These are phyloP conservation scores for Trametes elegans DNA, from an alignment of 768 basidiomycete genomes.

Conservation along the genomic window DNA sequence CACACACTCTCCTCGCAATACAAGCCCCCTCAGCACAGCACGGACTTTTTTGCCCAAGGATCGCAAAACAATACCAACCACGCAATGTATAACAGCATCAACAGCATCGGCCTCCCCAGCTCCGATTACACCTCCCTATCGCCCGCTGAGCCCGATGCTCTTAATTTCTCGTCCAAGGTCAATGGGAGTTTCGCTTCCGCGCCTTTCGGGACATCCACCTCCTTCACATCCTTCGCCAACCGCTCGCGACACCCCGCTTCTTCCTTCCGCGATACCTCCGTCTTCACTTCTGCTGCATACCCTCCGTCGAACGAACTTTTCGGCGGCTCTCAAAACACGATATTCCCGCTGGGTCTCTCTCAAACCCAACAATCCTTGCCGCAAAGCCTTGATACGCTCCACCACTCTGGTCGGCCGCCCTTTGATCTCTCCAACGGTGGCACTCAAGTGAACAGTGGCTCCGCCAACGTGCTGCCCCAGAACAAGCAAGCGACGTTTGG, in stretches of 20 bases:
- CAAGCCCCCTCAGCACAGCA: conserved; percentile 33
- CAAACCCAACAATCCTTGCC: conserved; percentile 32
- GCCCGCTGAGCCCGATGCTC: conserved; percentile 32
- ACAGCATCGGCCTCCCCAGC: conserved; percentile 34
- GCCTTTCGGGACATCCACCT: conserved; percentile 35
- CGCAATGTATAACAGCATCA: conserved; percentile 44
- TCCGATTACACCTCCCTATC: conserved; percentile 37
- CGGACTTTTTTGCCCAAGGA: conserved; percentile 31
- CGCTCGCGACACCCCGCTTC: conserved; percentile 37
- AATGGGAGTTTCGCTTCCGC: conserved; percentile 35
- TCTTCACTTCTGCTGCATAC: conserved; percentile 26
- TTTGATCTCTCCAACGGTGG: conserved; percentile 35
- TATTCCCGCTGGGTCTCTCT: conserved; percentile 35
- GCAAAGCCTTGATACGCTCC: conserved; percentile 14
- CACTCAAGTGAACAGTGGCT: conserved; percentile 16
- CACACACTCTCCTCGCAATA: conserved; percentile 33
- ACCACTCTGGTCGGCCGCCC: conserved; percentile 29
- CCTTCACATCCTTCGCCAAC: conserved; percentile 31
- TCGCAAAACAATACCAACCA: conserved; percentile 31
- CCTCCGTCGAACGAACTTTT: conserved; percentile 25
- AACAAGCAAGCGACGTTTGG: conserved; percentile 21
- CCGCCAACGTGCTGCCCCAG: conserved; percentile 13
- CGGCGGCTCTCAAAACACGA: conserved; percentile 25
- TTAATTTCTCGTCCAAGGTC: conserved; percentile 30
- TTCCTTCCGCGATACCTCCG: conserved; percentile 30